Evolutionary conservation across 192 early-diverging fungal genomes (phyloP), one percentile per base, ranked within the genome.

Genomic region (Coemansia sp.): DNA sequence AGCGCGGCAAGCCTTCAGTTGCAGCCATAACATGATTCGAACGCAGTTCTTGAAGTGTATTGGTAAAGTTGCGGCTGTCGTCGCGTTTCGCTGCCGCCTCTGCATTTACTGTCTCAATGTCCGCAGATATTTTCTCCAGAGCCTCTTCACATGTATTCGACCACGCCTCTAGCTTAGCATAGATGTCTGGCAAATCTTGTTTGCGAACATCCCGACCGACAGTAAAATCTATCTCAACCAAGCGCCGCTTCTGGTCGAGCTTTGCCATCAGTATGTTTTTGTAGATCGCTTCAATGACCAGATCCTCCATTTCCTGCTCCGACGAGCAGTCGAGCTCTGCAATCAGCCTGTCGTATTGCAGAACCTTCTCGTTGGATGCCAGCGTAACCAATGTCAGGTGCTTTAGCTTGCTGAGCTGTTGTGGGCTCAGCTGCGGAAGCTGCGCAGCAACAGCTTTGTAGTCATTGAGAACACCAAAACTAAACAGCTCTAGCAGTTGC

Each of bases 261-360:
- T 70, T 79, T 29, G 72, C 77, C 21, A 60, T 38, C 25, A 79
- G 12, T 50, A 79, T 65, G 15, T 67, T 65, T 51, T 70, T 73
- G 68, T 79, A 79, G 2, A 64, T 79, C 25, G 72, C 48, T n/a
- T 70, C 72, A 24, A 79, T 74, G 48, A 79, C 77, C 8, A 79
- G 49, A 58, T 74, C 66, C 62, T 79, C 77, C 57, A 79, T 58
- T 35, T 79, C 60, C 61, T 79, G 71, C 58, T 74, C 71, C 15
- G 59, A 49, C 5, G 24, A 25, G 29, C 64, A 79, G 29, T 67
- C 71, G 5, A 79, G 68, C 57, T 74, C 69, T 4, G 37, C 47
- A 57, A 70, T 67, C 51, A 74, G 35, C 2, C 53, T 57, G 57
- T 79, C 62, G 52, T 79, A 79, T 3, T 47, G 39, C 25, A 79